Percentiles rank a stretch among this genome's conserved stretches.
These are phyloP conservation scores for Giardia duodenalis DNA, from an alignment of 208 protist species.

Conservation along the genomic window DNA sequence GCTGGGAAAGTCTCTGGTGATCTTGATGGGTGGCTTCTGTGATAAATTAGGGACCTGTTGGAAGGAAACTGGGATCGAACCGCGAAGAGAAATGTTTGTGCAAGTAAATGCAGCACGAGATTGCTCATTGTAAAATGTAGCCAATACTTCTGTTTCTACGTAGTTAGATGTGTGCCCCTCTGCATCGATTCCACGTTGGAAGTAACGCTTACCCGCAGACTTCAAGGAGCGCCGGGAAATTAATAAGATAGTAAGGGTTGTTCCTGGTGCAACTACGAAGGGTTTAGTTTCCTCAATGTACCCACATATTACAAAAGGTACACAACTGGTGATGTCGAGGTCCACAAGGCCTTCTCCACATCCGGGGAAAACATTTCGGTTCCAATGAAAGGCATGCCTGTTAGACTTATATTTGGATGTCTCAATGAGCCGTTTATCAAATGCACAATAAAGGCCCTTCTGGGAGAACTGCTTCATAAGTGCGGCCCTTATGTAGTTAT, in stretches of 20 bases:
- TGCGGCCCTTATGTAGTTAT: too few species aligned
- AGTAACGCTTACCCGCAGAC: not conserved
- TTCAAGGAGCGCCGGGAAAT: not conserved
- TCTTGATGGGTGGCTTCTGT: not conserved
- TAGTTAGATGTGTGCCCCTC: not conserved
- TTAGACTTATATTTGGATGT: too few species aligned
- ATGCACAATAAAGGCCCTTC: too few species aligned
- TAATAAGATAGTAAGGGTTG: not conserved
- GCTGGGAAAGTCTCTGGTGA: too few species aligned
- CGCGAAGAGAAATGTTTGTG: too few species aligned
- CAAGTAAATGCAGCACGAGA: not conserved
- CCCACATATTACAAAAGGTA: not conserved
- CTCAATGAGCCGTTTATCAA: too few species aligned
- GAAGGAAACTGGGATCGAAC: not conserved
- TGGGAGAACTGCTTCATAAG: too few species aligned
- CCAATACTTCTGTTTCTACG: not conserved
- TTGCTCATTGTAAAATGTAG: not conserved
- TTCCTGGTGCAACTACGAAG: not conserved
- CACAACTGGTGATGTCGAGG: not conserved
- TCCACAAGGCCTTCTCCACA: too few species aligned
- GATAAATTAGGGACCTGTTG: not conserved
- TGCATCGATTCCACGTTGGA: not conserved
- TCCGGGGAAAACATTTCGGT: not conserved
- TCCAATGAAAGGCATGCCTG: not conserved
- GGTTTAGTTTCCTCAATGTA: not conserved